phyloP scores from a whole-genome alignment of 805 yeast species.

The Ogataea ramenticola region DNA sequence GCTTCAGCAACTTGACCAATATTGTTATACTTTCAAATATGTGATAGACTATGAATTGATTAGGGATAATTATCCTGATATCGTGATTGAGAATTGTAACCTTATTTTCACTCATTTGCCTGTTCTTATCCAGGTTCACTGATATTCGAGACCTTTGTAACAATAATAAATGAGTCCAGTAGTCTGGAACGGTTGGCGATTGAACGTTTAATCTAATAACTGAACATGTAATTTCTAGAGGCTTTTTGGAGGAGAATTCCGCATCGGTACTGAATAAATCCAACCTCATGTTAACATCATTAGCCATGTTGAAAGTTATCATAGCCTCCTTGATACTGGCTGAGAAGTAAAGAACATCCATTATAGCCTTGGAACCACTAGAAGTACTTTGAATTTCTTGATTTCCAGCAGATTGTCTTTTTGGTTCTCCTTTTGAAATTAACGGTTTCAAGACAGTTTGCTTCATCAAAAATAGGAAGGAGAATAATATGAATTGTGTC shows the following conservation, averaged over 20 bases:
- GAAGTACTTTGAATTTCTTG: too few relatives aligned
- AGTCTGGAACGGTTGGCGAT: conserved; percentile 38
- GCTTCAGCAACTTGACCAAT: conserved; percentile 57
- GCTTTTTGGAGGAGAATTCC: conserved; percentile 9
- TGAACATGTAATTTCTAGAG: conserved; percentile 12
- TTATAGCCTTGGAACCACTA: background rate
- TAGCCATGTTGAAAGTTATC: conserved; percentile 33
- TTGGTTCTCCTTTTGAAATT: background rate
- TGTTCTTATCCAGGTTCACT: background rate
- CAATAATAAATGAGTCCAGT: conserved; percentile 44
- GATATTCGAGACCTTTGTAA: conserved; percentile 6
- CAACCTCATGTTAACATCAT: conserved; percentile 39
- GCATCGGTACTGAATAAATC: conserved; percentile 30
- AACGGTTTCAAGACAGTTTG: conserved; percentile 24
- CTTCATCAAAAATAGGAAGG: conserved; percentile 37
- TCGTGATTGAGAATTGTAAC: conserved; percentile 22
- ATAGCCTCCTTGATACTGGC: conserved; percentile 10
- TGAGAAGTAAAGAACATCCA: background rate
- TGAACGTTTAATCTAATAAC: conserved; percentile 41
- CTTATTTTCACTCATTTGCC: conserved; percentile 2
- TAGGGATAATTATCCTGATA: conserved; percentile 57
- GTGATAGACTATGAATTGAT: conserved; percentile 65
- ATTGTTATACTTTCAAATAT: conserved; percentile 76
- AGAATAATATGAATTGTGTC: conserved; percentile 37
- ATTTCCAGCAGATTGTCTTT: too few relatives aligned